These are phyloP conservation scores for Apiospora marii DNA, from an alignment of 2,329 filamentous ascomycete species.

Conservation along the genomic window DNA sequence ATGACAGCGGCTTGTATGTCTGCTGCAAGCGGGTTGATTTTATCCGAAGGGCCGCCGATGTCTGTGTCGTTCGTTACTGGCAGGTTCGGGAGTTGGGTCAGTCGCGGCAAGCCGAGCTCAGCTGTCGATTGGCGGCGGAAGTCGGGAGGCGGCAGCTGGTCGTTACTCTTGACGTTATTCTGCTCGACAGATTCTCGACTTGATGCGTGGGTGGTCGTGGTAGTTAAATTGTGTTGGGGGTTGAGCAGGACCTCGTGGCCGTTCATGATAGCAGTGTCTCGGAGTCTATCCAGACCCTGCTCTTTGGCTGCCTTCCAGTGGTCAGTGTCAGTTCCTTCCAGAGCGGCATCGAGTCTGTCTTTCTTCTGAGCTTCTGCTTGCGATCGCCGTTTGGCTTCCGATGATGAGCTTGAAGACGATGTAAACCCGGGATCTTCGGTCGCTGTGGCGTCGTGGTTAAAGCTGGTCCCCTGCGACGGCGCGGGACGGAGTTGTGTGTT, in stretches of 20 bases:
- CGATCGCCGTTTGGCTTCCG: slow-evolving; percentile 41
- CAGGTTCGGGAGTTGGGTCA: slow-evolving; percentile 75
- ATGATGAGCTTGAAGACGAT: slow-evolving; percentile 33
- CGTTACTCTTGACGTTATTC: slow-evolving; percentile 48
- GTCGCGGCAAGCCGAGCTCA: slow-evolving; percentile 71
- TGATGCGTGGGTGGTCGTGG: slow-evolving; percentile 29
- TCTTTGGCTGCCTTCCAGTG: slow-evolving; percentile 73
- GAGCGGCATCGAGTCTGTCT: slow-evolving; percentile 55
- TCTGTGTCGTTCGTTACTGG: slow-evolving; percentile 80
- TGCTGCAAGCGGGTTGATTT: slow-evolving; percentile 62
- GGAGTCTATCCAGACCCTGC: slow-evolving; percentile 66
- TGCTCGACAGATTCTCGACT: slow-evolving; percentile 45
- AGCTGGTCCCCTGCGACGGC: slow-evolving; percentile 35
- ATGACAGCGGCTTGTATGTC: slow-evolving; percentile 79
- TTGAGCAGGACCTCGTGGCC: slow-evolving; percentile 74
- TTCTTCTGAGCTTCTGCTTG: slow-evolving; percentile 49
- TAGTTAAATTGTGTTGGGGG: slow-evolving; percentile 21
- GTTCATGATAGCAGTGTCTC: slow-evolving; percentile 74
- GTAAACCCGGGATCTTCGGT: slow-evolving; percentile 30
- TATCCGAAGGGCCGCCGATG: slow-evolving; percentile 71
- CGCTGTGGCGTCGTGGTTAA: slow-evolving; percentile 40
- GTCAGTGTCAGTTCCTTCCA: slow-evolving; percentile 80
- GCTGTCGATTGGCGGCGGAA: slow-evolving; percentile 68
- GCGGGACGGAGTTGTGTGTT: slow-evolving; percentile 31
- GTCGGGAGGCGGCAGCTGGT: slow-evolving; percentile 63